phyloP scores from a whole-genome alignment of 23 red algal species.

The Gracilaria gracilis region DNA sequence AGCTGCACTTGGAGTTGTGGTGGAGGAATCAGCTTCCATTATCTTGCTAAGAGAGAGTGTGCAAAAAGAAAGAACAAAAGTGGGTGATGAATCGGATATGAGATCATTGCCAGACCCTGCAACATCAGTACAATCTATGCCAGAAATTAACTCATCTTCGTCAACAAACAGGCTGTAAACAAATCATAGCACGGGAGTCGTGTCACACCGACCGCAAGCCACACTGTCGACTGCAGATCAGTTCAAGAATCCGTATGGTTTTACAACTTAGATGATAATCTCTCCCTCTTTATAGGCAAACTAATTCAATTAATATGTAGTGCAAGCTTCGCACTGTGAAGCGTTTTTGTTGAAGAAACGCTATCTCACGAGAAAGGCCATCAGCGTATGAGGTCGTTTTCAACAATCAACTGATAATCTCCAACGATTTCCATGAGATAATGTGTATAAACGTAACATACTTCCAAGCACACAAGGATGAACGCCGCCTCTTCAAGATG shows the following conservation, averaged over 20 bases:
- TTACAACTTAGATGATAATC: too few relatives aligned
- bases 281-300: too few relatives aligned
- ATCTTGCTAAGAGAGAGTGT: slow-evolving; percentile 60
- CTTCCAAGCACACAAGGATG: too few relatives aligned
- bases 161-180: neutral
- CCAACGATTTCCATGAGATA: too few relatives aligned
- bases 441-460: too few relatives aligned
- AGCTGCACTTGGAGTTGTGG: slow-evolving; percentile 45
- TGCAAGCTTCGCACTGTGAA: too few relatives aligned
- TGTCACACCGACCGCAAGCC: neutral
- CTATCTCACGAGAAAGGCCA: too few relatives aligned
- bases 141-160: slow-evolving; percentile 16
- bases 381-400: too few relatives aligned
- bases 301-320: too few relatives aligned
- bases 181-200: neutral
- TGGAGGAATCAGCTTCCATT: slow-evolving; percentile 42
- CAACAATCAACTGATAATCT: too few relatives aligned
- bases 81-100: neutral
- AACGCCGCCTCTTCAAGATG: too few relatives aligned
- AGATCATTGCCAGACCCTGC: neutral
- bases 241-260: neutral
- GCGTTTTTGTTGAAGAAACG: too few relatives aligned
- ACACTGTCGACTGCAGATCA: neutral
- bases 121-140: slow-evolving; percentile 18
- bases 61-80: slow-evolving; percentile 16